These are phyloP conservation scores for Xylogone sp. DNA, from an alignment of 2,329 filamentous ascomycete genomes.

Conservation along the genomic window DNA sequence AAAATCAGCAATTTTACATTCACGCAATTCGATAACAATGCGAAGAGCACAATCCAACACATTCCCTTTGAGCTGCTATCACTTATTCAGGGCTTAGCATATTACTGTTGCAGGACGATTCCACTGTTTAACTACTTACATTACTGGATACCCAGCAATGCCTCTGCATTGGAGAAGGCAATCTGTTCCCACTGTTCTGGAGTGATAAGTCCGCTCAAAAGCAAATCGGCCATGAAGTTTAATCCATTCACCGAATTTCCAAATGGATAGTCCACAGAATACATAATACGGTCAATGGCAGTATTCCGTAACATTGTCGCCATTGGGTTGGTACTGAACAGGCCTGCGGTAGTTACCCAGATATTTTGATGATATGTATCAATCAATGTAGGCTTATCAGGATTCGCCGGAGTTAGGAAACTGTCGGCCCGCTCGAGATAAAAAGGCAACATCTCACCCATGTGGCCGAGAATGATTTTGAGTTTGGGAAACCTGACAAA, in stretches of 20 bases:
- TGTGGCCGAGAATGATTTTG: constrained; percentile 52
- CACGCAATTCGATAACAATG: too few relatives aligned
- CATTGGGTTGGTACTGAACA: constrained; percentile 46
- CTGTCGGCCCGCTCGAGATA: constrained; percentile 40
- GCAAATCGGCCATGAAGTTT: constrained; percentile 44
- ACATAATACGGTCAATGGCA: constrained; percentile 47
- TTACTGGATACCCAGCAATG: constrained; percentile 30
- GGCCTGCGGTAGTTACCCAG: constrained; percentile 54
- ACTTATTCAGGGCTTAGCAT: too few relatives aligned
- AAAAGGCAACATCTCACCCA: constrained; percentile 51
- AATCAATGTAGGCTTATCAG: constrained; percentile 33
- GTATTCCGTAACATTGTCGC: constrained; percentile 40
- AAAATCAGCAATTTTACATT: too few relatives aligned
- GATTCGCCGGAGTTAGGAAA: constrained; percentile 24
- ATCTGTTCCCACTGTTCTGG: constrained; percentile 45
- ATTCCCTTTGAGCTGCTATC: too few relatives aligned
- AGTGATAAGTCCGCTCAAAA: constrained; percentile 44
- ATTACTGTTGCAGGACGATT: too few relatives aligned
- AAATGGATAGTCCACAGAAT: constrained; percentile 56
- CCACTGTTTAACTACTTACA: too few relatives aligned
- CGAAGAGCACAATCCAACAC: too few relatives aligned
- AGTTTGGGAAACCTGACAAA: constrained; percentile 52
- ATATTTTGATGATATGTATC: constrained; percentile 53
- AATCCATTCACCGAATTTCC: constrained; percentile 43
- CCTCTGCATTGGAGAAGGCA: constrained; percentile 47